Base-by-base conservation (phyloP, 352 stramenopile genomes). In the Phytophthora uliginosa region DNA sequence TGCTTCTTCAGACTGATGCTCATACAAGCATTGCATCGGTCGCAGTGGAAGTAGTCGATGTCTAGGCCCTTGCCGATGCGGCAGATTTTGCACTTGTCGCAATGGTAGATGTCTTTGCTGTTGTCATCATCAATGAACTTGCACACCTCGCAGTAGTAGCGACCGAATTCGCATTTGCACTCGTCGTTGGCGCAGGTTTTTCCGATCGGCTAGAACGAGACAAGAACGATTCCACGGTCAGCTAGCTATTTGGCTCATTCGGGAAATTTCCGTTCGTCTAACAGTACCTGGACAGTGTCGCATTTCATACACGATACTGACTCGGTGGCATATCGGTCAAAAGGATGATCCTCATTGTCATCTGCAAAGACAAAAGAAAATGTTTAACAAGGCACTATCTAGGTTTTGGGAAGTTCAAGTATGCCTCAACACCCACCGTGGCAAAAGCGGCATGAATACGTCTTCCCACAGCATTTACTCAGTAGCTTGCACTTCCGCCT, bases 1-100 rank as follows among this genome's bases (percentile, higher is more conserved):
- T 99, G 96, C 52, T 92, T 86, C 69, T 95, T 94, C 26, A 96
- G 71, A 10, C 82, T 95, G 66, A 95, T 89, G 69, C 91, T 98
- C 75, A 99, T 98, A 77, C 98, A 99, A 8, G 97, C 96, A 79
- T 99, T 99, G 83, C 98, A 99, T 0, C 92, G 88, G 85, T 99
- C 98, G 76, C 98, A 99, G 79, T 99, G 98, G 59, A 98, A 97
- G 79, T 98, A 99, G 79, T 99, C 98, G 63, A 99, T 97, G 26
- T 98, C 95, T 22, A 99, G 83, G 18, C 97, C 96, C 73, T 98
- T 94, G 63, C 96, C 97, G 36, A 97, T 94, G 56, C 97, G 92
- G 76, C 98, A 99, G 20, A 99, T 98, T 74, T 99, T 99, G 87
- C 98, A 99, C 68, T 98, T 99, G 28, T 98, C 97, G 74, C 98